These are phyloP conservation scores for Aspergillus pseudoterreus DNA, from an alignment of 2,329 filamentous ascomycete genomes.

Conservation along the genomic window DNA sequence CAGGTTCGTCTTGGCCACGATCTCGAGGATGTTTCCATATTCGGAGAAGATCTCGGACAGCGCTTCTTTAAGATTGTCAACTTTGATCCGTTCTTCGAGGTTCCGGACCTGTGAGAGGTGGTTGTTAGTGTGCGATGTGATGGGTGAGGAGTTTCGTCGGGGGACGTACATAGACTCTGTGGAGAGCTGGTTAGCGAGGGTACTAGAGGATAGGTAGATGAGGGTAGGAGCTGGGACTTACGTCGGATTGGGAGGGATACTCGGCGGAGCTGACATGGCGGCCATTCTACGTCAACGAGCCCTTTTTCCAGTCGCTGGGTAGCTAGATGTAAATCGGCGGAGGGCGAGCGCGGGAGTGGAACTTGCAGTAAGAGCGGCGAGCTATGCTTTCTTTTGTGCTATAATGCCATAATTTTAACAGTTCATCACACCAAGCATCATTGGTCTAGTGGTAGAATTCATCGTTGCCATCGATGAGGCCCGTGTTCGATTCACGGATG, in stretches of 20 bases:
- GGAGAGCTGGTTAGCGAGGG: slow-evolving; percentile 12
- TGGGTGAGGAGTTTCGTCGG: slow-evolving; percentile 10
- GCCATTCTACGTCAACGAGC: slow-evolving; percentile 35
- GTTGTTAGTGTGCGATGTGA: slow-evolving; percentile 9
- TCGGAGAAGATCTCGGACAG: slow-evolving; percentile 78
- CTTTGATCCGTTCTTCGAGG: slow-evolving; percentile 87
- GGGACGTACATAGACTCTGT: slow-evolving; percentile 40
- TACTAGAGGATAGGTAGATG: background rate
- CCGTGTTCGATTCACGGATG: slow-evolving; percentile 47
- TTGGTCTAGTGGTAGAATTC: slow-evolving; percentile 46
- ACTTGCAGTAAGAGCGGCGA: background rate
- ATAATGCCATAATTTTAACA: too few species aligned
- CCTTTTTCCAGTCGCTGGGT: slow-evolving; percentile 5
- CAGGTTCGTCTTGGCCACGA: slow-evolving; percentile 83
- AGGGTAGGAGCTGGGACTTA: slow-evolving; percentile 20
- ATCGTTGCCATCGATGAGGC: slow-evolving; percentile 46
- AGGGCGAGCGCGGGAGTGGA: background rate
- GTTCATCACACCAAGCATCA: too few species aligned
- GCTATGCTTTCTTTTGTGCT: background rate
- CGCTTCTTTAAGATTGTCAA: slow-evolving; percentile 69
- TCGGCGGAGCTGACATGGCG: slow-evolving; percentile 25
- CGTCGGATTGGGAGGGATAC: slow-evolving; percentile 38
- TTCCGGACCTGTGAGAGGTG: slow-evolving; percentile 59
- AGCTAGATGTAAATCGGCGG: slow-evolving; percentile 3
- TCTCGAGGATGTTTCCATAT: slow-evolving; percentile 80